Percentiles rank a stretch among this genome's conserved stretches.
These are phyloP conservation scores for Pseudodiploospora longispora DNA, from an alignment of 2,329 filamentous ascomycete genomes.

Conservation along the genomic window DNA sequence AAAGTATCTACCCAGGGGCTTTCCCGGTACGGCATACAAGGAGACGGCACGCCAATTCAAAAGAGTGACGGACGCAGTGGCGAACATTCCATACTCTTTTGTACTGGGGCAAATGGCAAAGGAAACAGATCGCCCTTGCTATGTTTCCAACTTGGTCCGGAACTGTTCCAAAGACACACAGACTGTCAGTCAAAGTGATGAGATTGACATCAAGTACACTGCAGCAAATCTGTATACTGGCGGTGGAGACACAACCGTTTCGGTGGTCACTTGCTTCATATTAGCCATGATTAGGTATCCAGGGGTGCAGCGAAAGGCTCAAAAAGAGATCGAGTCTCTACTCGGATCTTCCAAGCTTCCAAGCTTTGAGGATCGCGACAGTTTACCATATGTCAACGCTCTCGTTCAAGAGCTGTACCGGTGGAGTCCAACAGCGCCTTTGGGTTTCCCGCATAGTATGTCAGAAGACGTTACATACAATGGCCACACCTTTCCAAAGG, in stretches of 20 bases:
- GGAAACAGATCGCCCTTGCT: neutral
- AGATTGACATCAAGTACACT: neutral
- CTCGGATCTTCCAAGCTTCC: conserved; percentile 21
- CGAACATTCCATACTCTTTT: neutral
- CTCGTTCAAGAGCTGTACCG: conserved; percentile 19
- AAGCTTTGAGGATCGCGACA: conserved; percentile 14
- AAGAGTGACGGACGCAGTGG: neutral
- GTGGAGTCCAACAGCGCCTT: conserved; percentile 19
- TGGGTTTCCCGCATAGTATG: conserved; percentile 27
- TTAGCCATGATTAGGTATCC: conserved; percentile 18
- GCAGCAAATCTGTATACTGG: neutral
- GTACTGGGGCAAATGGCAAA: neutral
- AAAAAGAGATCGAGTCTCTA: conserved; percentile 18
- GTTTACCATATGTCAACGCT: conserved; percentile 20
- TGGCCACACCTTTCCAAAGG: conserved; percentile 10
- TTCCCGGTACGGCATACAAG: neutral
- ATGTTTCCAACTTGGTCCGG: neutral
- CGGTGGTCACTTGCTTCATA: conserved; percentile 8
- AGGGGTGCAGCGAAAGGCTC: conserved; percentile 15
- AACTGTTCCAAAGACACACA: neutral
- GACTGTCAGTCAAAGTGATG: neutral
- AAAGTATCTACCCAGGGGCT: neutral
- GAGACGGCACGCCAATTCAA: neutral
- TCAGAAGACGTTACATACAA: conserved; percentile 12
- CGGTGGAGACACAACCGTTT: conserved; percentile 3